Percentiles rank a stretch among this genome's conserved stretches.
These are phyloP conservation scores for Chlorella vulgaris DNA, from an alignment of 139 green algal species.

Conservation along the genomic window DNA sequence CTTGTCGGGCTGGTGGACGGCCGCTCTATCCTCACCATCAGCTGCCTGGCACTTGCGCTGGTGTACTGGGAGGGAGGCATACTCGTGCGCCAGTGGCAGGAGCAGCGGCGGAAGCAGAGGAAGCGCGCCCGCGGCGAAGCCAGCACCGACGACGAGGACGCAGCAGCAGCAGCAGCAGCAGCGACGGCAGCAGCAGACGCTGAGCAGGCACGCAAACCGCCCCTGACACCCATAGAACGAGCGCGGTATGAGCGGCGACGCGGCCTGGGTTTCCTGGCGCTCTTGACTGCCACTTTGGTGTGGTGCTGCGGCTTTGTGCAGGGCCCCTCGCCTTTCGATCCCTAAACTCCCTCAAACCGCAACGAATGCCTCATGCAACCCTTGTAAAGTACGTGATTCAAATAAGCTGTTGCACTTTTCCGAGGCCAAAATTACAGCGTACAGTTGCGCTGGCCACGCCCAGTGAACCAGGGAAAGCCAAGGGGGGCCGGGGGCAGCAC, in stretches of 20 bases:
- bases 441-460: no score
- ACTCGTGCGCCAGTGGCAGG: neutral
- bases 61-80: slow-evolving; percentile 34
- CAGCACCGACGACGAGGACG: neutral
- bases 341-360: neutral
- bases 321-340: slow-evolving; percentile 36
- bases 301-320: slow-evolving; percentile 50
- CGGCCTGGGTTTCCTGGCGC: slow-evolving; percentile 48
- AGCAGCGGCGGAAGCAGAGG: neutral
- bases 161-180: neutral
- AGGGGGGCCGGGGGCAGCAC: no score
- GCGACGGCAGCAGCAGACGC: neutral
- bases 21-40: neutral
- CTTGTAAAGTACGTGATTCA: no score
- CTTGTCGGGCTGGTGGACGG: slow-evolving; percentile 19
- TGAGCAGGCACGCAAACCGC: neutral
- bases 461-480: no score
- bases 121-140: neutral
- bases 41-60: slow-evolving; percentile 7
- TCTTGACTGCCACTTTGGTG: slow-evolving; percentile 32
- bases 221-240: neutral
- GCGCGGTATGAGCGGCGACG: slow-evolving; percentile 39
- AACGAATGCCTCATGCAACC: no score
- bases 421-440: no score
- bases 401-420: no score